Conservation (phyloP, 805 yeast genomes). For the Ogataea parapolymorpha region DNA sequence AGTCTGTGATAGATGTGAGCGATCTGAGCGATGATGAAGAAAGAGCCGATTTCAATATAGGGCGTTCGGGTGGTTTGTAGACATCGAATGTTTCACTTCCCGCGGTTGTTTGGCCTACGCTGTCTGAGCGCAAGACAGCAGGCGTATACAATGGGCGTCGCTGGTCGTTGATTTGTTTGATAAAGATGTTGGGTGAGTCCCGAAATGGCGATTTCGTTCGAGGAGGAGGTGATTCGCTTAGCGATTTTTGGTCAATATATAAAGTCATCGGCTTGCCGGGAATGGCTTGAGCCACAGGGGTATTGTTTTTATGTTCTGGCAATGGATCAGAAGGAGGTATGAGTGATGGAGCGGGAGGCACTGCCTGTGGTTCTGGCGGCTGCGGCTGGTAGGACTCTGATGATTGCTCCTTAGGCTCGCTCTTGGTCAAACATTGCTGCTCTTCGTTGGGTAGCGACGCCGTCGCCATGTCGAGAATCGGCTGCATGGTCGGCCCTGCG, state of each 20-base stretch:
- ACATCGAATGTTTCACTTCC: conserved; percentile 15
- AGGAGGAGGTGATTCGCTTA: conserved; percentile 14
- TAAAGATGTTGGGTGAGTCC: conserved; percentile 32
- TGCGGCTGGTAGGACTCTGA: neutral
- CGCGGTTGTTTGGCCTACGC: conserved; percentile 10
- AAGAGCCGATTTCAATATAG: conserved; percentile 14
- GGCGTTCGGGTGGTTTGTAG: conserved; percentile 18
- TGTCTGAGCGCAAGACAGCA: conserved; percentile 64
- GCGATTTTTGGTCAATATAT: conserved; percentile 6
- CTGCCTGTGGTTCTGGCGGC: neutral
- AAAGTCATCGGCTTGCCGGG: conserved; percentile 8
- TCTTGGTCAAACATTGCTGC: neutral
- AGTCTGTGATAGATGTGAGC: conserved; percentile 25
- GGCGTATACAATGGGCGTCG: conserved; percentile 88
- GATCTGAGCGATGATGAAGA: conserved; percentile 27
- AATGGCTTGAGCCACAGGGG: neutral
- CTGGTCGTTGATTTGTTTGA: conserved; percentile 75
- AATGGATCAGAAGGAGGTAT: neutral
- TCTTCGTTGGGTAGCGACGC: conserved; percentile 10
- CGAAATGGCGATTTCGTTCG: conserved; percentile 30
- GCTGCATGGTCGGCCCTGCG: conserved; percentile 11
- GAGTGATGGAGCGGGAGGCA: neutral
- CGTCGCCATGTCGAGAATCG: conserved; percentile 16
- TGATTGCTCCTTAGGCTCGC: neutral
- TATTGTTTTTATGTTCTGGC: neutral